Evolutionary conservation across 2,329 filamentous ascomycete species (phyloP).

Genomic region (Aspergillus tanneri): DNA sequence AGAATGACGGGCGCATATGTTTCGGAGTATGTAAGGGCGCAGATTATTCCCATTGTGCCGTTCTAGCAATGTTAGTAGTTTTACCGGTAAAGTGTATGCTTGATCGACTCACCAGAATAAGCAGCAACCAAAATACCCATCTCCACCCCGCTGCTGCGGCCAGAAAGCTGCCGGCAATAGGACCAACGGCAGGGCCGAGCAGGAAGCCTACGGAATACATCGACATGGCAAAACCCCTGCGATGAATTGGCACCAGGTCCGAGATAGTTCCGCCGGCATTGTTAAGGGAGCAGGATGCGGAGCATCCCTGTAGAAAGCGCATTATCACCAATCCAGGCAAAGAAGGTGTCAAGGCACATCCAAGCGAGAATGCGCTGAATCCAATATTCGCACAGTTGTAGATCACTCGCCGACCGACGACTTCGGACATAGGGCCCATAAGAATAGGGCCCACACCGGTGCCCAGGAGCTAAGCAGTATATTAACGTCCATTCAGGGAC

Average conservation of each 20-base stretch:
- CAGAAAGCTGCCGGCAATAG: not conserved
- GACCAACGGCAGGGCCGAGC: not conserved
- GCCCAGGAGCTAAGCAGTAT: slow-evolving; percentile 12
- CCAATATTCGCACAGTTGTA: slow-evolving; percentile 15
- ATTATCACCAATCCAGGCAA: slow-evolving; percentile 8
- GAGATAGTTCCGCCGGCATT: not conserved
- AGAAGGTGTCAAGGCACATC: slow-evolving; percentile 9
- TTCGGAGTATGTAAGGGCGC: not conserved
- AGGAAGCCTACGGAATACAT: not conserved
- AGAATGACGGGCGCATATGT: not conserved
- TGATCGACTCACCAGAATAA: not conserved
- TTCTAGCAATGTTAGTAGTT: not conserved
- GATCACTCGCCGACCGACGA: slow-evolving; percentile 10
- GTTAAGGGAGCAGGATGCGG: slow-evolving; percentile 3
- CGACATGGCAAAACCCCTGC: slow-evolving; percentile 5
- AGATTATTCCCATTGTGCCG: not conserved
- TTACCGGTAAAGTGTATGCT: not conserved
- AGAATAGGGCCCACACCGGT: slow-evolving; percentile 11
- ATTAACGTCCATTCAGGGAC: too few species aligned
- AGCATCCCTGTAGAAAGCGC: slow-evolving; percentile 13
- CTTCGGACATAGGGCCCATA: slow-evolving; percentile 12
- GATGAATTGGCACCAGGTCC: not conserved
- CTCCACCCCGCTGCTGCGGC: slow-evolving; percentile 1
- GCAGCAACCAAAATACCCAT: slow-evolving; percentile 8
- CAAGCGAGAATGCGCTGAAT: slow-evolving; percentile 12